Base-by-base conservation (phyloP, 2,329 filamentous ascomycete species). In the Clarireedia sp. region DNA sequence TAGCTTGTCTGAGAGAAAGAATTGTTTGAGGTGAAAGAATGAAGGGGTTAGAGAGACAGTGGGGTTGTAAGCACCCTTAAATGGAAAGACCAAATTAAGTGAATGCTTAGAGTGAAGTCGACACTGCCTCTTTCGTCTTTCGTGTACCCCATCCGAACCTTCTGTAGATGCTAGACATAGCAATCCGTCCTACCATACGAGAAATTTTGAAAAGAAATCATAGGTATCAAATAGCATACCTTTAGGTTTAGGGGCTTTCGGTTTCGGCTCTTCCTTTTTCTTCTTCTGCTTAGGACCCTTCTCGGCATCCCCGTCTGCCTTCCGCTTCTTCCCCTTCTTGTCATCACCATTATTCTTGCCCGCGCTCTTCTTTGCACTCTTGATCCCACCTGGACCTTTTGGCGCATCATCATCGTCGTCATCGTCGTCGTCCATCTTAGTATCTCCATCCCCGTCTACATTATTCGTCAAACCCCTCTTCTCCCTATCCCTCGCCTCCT, bases 201-300 rank as follows among this genome's bases (percentile, higher is more conserved):
- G 38, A 12, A 14, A 33, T 3, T n/a, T 8, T 4, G 17, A 19
- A 41, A 41, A 41, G 9, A 9, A 41, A 17, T 19, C 5, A 10
- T 8, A 16, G 3, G 38, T 17, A 17, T 17, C 38, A 41, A 6
- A 41, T 8, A 41, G 23, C 58, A 56, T 72, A 83, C 81, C 90
- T 76, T 95, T 95, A 0, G 88, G 86, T 66, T 96, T 96, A 0
- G 89, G 80, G 1, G 81, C 78, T 72, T 95, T 95, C 19, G 85
- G 78, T 69, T 95, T 95, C 1, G 86, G 85, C 67, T 95, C 90
- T 60, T 96, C 90, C 74, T 95, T 95, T 76, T 95, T 95, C 76
- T 95, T 96, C 76, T 95, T 95, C 62, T 85, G 82, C 71, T 92
- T 94, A 0, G 87, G 86, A 16, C 81, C 87, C 73, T 94, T 94